Evolutionary conservation across 2,329 filamentous ascomycete species (phyloP).

Genomic region (Graphilbum fragrans): DNA sequence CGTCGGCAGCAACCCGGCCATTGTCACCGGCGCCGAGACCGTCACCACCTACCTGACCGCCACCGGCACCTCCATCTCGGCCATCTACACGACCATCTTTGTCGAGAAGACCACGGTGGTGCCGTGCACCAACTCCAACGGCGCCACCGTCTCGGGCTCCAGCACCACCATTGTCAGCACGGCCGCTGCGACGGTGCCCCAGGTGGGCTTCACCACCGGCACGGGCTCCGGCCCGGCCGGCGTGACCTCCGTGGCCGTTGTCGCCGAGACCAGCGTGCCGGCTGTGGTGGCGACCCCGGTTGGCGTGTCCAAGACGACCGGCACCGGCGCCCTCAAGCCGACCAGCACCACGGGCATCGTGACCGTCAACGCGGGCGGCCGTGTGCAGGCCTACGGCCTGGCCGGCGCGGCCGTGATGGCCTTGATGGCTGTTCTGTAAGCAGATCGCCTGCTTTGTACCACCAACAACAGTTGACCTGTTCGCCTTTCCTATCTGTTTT

Average conservation of each 20-base stretch:
- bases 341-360: conserved; percentile 16
- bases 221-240: no score
- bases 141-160: conserved; percentile 34
- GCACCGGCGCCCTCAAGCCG: conserved; percentile 21
- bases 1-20: conserved; percentile 66
- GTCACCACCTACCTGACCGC: conserved; percentile 49
- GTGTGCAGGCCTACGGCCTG: conserved; percentile 24
- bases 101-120: conserved; percentile 39
- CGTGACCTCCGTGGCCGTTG: conserved; percentile 20
- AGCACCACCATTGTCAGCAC: conserved; percentile 33
- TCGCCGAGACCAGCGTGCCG: conserved; percentile 2
- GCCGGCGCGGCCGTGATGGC: conserved; percentile 30
- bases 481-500: neutral
- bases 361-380: conserved; percentile 25
- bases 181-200: conserved; percentile 38
- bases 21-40: conserved; percentile 57
- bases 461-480: no score
- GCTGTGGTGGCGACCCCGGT: neutral
- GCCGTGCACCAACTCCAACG: conserved; percentile 33
- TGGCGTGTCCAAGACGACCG: neutral
- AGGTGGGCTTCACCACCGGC: conserved; percentile 34
- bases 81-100: conserved; percentile 31
- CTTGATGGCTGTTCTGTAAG: conserved; percentile 34
- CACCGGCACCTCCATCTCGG: conserved; percentile 27
- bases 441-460: no score